These are phyloP conservation scores for Laetiporus sulphureus DNA, from an alignment of 1,284 basidiomycete genomes.

Conservation along the genomic window DNA sequence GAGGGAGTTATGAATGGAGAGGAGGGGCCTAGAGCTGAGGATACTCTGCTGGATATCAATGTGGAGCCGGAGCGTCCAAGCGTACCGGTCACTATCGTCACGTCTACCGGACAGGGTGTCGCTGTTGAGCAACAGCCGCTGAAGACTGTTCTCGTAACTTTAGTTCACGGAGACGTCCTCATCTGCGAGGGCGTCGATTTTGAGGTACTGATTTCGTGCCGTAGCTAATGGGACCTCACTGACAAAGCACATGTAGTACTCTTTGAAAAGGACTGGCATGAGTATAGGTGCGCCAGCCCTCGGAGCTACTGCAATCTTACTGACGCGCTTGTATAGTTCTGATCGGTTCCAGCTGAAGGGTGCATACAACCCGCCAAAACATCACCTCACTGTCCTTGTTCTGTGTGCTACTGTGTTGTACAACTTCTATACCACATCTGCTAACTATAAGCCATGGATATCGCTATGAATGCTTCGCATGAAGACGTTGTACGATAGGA, in stretches of 20 bases:
- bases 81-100: not conserved
- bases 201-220: too few species aligned
- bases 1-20: not conserved
- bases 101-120: not conserved
- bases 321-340: conserved; percentile 1
- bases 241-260: conserved; percentile 21
- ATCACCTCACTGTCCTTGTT: too few species aligned
- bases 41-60: not conserved
- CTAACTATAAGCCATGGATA: too few species aligned
- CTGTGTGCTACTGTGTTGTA: too few species aligned
- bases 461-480: too few species aligned
- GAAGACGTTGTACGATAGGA: too few species aligned
- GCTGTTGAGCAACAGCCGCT: not conserved
- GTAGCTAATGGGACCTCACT: too few species aligned
- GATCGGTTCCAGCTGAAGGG: not conserved
- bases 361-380: too few species aligned
- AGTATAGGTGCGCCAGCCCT: conserved; percentile 10
- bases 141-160: conserved; percentile 30
- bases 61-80: not conserved
- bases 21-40: not conserved
- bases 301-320: not conserved
- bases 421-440: too few species aligned
- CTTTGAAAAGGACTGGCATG: conserved; percentile 14
- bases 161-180: conserved; percentile 53
- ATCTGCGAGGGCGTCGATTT: conserved; percentile 45